phyloP scores from a whole-genome alignment of 116 monocot genomes.

The Trichopus zeylanicus region DNA sequence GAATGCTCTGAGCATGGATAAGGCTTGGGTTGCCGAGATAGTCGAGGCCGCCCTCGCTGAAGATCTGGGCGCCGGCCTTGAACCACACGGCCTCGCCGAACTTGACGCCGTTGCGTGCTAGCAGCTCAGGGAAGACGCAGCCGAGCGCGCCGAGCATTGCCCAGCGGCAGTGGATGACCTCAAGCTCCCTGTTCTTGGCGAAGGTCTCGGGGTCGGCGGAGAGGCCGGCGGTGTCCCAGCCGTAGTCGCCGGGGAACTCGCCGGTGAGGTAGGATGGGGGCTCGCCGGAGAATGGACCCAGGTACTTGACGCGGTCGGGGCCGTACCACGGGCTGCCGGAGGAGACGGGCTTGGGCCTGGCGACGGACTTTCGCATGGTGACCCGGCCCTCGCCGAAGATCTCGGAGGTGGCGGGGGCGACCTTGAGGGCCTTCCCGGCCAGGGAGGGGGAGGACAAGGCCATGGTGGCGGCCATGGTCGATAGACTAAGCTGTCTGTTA shows the following conservation, averaged over 20 bases:
- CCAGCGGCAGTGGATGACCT: constrained; percentile 64
- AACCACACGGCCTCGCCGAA: constrained; percentile 87
- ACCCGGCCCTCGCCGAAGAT: constrained; percentile 16
- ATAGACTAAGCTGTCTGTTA: too few species aligned
- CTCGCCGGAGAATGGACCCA: constrained; percentile 48
- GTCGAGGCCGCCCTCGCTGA: constrained; percentile 52
- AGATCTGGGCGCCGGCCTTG: constrained; percentile 68
- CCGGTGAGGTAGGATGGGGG: constrained; percentile 39
- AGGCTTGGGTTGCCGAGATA: constrained; percentile 60
- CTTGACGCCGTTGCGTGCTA: constrained; percentile 61
- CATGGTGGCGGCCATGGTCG: constrained; percentile 31
- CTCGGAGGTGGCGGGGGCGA: constrained; percentile 1
- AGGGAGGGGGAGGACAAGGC: constrained; percentile 24
- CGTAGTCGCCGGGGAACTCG: constrained; percentile 47
- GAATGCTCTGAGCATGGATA: constrained; percentile 65
- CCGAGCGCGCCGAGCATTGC: constrained; percentile 63
- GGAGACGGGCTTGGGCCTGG: constrained; percentile 12
- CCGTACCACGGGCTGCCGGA: constrained; percentile 66
- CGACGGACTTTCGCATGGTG: constrained; percentile 21
- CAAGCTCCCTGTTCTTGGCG: constrained; percentile 61
- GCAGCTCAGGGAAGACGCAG: constrained; percentile 54
- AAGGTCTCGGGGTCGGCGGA: constrained; percentile 66
- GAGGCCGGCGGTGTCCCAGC: constrained; percentile 45
- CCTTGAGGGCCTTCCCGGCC: constrained; percentile 19
- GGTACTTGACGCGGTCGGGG: constrained; percentile 53